A percentile compares a stretch with the other conserved stretches of the same genome.
Evolutionary conservation across 1,139 yeast species (phyloP).

Genomic region (Eremothecium sinecaudum): DNA sequence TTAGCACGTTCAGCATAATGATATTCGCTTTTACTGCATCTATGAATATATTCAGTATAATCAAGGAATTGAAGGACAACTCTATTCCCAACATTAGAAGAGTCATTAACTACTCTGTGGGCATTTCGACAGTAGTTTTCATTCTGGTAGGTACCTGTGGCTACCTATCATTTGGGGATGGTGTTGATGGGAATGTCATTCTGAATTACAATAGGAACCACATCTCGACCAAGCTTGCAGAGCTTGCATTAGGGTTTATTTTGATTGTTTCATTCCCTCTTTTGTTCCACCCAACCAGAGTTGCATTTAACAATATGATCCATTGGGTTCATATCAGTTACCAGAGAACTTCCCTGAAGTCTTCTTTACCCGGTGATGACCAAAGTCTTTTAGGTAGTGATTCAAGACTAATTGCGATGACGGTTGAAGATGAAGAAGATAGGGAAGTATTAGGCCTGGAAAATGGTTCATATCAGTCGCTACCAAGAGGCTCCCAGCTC

Average conservation of each 20-base stretch:
- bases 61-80: conserved; percentile 66
- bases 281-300: conserved; percentile 87
- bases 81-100: conserved; percentile 40
- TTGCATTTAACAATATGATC: conserved; percentile 67
- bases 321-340: conserved; percentile 38
- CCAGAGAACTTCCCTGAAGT: not conserved
- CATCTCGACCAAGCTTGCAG: conserved; percentile 44
- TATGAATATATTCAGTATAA: conserved; percentile 84
- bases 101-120: conserved; percentile 50
- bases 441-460: conserved; percentile 8
- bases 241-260: conserved; percentile 68
- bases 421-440: conserved; percentile 18
- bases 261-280: conserved; percentile 83
- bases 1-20: conserved; percentile 80
- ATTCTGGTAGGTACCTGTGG: conserved; percentile 72
- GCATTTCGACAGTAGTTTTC: conserved; percentile 50
- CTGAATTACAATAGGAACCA: conserved; percentile 43
- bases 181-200: conserved; percentile 73
- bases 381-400: conserved; percentile 2
- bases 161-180: conserved; percentile 75
- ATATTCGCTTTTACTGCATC: conserved; percentile 94
- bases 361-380: conserved; percentile 1
- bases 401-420: not conserved
- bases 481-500: conserved; percentile 7
- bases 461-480: conserved; percentile 8